Conservation (phyloP, 169 alveolate species). For the Cyclospora cayetanensis region DNA sequence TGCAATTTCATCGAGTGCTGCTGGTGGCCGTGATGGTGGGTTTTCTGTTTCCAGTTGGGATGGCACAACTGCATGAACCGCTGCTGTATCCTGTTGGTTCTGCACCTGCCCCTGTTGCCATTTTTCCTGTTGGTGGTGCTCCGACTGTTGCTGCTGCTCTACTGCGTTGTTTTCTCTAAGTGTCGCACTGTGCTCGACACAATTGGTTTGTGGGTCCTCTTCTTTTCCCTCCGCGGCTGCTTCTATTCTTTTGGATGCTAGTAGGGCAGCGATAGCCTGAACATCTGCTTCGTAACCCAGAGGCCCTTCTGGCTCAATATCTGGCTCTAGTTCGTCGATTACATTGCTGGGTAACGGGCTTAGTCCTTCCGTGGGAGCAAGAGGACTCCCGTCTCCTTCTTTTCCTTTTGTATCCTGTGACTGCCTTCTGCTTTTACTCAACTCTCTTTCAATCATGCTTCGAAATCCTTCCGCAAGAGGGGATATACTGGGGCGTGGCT, state of each 20-base stretch:
- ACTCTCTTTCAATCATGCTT: background rate
- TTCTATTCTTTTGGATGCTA: background rate
- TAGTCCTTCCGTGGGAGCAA: background rate
- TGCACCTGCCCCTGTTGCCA: background rate
- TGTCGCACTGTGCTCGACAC: background rate
- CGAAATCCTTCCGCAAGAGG: slow-evolving; percentile 8
- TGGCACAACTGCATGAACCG: background rate
- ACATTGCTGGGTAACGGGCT: background rate
- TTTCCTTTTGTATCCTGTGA: background rate
- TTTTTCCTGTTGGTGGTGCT: background rate
- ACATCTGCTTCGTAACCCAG: background rate
- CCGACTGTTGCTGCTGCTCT: background rate
- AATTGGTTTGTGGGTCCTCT: no score
- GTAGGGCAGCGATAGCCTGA: background rate
- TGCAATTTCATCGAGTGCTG: background rate
- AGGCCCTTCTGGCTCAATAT: background rate
- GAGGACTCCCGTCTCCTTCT: background rate
- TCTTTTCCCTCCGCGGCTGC: background rate
- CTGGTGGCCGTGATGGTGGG: background rate
- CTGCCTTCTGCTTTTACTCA: background rate
- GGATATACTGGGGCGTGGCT: background rate
- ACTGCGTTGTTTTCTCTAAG: background rate
- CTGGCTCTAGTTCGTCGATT: background rate
- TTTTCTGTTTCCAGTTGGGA: background rate
- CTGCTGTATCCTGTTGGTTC: background rate